A percentile compares a stretch with the other conserved stretches of the same genome.
These are phyloP conservation scores for Vigna reflexopilosa DNA, from an alignment of 306 rosid genomes.

Conservation along the genomic window DNA sequence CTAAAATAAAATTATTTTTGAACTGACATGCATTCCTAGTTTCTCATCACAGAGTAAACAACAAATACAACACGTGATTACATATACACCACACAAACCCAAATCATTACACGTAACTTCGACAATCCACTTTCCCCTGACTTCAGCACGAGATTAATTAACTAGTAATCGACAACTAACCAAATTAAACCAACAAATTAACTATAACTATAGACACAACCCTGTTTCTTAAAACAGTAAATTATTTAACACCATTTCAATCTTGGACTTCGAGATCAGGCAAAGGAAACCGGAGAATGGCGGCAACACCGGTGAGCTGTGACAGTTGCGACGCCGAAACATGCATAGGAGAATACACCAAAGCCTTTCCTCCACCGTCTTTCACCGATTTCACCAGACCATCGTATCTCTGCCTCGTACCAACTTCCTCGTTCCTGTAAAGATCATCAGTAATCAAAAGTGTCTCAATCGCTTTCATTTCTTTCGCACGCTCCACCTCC, in stretches of 20 bases:
- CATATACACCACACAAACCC: background rate
- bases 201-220: background rate
- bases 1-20: too few species aligned
- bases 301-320: slow-evolving; percentile 45
- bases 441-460: slow-evolving; percentile 51
- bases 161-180: background rate
- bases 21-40: too few species aligned
- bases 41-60: background rate
- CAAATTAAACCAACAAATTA: background rate
- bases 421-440: slow-evolving; percentile 41
- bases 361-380: slow-evolving; percentile 50
- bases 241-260: background rate
- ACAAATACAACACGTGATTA: background rate
- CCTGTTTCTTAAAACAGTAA: background rate
- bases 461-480: slow-evolving; percentile 52
- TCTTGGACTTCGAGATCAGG: slow-evolving; percentile 32
- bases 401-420: slow-evolving; percentile 21
- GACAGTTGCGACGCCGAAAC: slow-evolving; percentile 41
- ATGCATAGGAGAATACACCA: slow-evolving; percentile 51
- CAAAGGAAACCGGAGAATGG: slow-evolving; percentile 58
- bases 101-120: background rate
- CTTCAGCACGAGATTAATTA: background rate
- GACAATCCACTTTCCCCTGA: background rate
- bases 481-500: slow-evolving; percentile 46
- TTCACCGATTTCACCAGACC: slow-evolving; percentile 43